Percentiles rank a stretch among this genome's conserved stretches.
These are phyloP conservation scores for Hypoxylon crocopeplum DNA, from an alignment of 495 filamentous ascomycete species.

Conservation along the genomic window DNA sequence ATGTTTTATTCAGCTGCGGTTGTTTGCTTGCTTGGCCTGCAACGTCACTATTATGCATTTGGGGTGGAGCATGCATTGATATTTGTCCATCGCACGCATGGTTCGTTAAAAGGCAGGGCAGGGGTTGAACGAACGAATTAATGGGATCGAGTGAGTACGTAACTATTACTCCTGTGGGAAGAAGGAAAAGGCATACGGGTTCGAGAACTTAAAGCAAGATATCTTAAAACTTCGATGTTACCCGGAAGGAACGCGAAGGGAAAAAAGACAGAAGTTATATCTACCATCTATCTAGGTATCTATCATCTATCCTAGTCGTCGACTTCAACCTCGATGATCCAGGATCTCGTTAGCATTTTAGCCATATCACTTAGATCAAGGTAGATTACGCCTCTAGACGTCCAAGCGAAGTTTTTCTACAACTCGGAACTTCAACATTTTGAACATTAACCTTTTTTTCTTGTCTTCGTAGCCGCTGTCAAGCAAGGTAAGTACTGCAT, in stretches of 20 bases:
- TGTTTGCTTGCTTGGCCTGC: constrained; percentile 10
- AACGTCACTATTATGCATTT: constrained; percentile 29
- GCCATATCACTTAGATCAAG: no score
- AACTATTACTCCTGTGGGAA: no score
- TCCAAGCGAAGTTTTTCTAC: neutral
- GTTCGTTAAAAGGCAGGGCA: neutral
- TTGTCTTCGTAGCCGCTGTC: neutral
- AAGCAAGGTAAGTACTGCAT: no score
- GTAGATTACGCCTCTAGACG: neutral
- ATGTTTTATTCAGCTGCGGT: neutral
- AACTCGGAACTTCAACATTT: neutral
- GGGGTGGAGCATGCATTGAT: constrained; percentile 28
- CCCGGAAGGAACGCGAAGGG: no score
- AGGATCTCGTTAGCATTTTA: no score
- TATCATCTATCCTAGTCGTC: no score
- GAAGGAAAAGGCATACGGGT: no score
- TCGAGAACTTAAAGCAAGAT: neutral
- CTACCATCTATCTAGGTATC: no score
- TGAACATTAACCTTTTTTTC: constrained; percentile 15
- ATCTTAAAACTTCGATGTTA: neutral
- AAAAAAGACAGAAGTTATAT: no score
- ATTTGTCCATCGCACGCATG: neutral
- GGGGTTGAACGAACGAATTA: neutral
- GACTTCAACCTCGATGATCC: constrained; percentile 2
- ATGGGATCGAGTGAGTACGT: neutral